These are phyloP conservation scores for Tulasnella sp. DNA, from an alignment of 768 basidiomycete species.

Conservation along the genomic window DNA sequence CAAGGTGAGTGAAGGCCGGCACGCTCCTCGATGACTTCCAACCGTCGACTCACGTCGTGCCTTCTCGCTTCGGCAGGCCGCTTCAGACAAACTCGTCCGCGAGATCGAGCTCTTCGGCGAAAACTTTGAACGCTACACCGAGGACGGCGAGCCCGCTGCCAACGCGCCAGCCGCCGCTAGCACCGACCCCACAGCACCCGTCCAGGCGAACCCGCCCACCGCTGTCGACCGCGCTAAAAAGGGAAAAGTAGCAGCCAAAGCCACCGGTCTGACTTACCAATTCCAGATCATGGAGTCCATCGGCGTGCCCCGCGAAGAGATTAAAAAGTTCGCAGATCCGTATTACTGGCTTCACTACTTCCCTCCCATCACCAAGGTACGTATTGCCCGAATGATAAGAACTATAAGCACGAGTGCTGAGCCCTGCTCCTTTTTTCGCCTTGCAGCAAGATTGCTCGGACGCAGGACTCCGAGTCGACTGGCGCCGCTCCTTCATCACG, in stretches of 20 bases:
- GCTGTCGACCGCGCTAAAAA: conserved; percentile 77
- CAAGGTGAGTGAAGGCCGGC: conserved; percentile 50
- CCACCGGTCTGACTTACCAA: conserved; percentile 88
- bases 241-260: conserved; percentile 87
- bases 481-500: conserved; percentile 89
- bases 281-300: conserved; percentile 99
- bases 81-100: conserved; percentile 94
- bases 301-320: conserved; percentile 73
- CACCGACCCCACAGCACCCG: conserved; percentile 26
- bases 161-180: conserved; percentile 32
- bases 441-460: conserved; percentile 57
- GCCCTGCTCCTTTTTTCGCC: neutral
- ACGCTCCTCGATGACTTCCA: neutral
- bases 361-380: conserved; percentile 84
- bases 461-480: conserved; percentile 94
- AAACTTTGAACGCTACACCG: conserved; percentile 64
- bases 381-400: conserved; percentile 21
- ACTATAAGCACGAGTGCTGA: neutral
- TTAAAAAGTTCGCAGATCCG: conserved; percentile 97
- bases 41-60: neutral
- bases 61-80: conserved; percentile 47
- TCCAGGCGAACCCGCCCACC: conserved; percentile 25
- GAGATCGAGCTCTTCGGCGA: conserved; percentile 94
- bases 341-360: conserved; percentile 86
- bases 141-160: conserved; percentile 29